Conservation (phyloP, 192 early-diverging fungal genomes). For the Phlyctochytrium bullatum region DNA sequence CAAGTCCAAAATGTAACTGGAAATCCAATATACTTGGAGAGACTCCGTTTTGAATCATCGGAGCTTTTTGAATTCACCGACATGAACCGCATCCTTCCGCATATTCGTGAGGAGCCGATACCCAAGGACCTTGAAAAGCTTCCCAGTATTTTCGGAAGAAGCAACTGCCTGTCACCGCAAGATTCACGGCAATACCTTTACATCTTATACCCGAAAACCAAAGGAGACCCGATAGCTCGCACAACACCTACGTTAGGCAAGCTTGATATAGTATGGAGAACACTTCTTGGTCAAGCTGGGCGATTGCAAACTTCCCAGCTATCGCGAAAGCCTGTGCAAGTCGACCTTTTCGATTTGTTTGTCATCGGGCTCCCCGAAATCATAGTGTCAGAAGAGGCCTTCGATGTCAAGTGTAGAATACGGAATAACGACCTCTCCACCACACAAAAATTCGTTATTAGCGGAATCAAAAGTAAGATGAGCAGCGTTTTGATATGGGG, state of each 20-base stretch:
- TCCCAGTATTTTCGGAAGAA: slow-evolving; percentile 42
- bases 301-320: slow-evolving; percentile 92
- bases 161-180: slow-evolving; percentile 63
- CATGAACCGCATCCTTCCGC: slow-evolving; percentile 48
- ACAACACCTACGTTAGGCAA: slow-evolving; percentile 84
- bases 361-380: slow-evolving; percentile 41
- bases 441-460: slow-evolving; percentile 56
- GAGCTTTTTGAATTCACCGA: slow-evolving; percentile 70
- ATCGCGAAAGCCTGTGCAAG: slow-evolving; percentile 71
- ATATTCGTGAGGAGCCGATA: slow-evolving; percentile 15
- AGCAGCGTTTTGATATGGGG: slow-evolving; percentile 68
- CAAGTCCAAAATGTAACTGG: slow-evolving; percentile 87
- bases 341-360: slow-evolving; percentile 69
- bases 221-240: slow-evolving; percentile 56
- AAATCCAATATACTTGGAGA: slow-evolving; percentile 79
- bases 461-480: slow-evolving; percentile 76
- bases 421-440: slow-evolving; percentile 55
- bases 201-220: slow-evolving; percentile 63
- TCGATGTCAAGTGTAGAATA: slow-evolving; percentile 61
- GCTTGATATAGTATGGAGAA: slow-evolving; percentile 94
- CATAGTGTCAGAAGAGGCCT: slow-evolving; percentile 61
- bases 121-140: not conserved
- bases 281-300: slow-evolving; percentile 83
- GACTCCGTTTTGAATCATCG: slow-evolving; percentile 79
- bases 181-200: slow-evolving; percentile 93